A percentile compares a stretch with the other conserved stretches of the same genome.
These are phyloP conservation scores for Diaporthe sp. DNA, from an alignment of 2,329 filamentous ascomycete species.

Conservation along the genomic window DNA sequence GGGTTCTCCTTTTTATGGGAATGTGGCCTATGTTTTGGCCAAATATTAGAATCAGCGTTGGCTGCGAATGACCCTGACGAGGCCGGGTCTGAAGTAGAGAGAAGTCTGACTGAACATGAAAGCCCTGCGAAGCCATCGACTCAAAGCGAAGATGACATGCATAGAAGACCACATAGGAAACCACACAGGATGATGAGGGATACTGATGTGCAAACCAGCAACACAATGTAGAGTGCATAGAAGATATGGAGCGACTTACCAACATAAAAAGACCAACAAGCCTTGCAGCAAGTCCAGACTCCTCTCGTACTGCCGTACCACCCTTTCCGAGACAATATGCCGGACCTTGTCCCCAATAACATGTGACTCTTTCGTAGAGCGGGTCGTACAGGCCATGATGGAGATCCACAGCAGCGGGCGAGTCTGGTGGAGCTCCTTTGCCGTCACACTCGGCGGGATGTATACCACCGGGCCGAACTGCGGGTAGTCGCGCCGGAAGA, in stretches of 20 bases:
- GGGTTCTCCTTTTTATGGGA: conserved; percentile 57
- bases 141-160: rapidly evolving
- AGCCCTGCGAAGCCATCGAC: not conserved
- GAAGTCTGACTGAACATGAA: not conserved
- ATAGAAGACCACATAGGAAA: too few relatives aligned
- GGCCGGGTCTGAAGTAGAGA: not conserved
- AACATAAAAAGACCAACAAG: conserved; percentile 60
- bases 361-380: conserved; percentile 56
- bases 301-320: conserved; percentile 64
- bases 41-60: conserved; percentile 23
- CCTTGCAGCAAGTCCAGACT: conserved; percentile 67
- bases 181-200: too few relatives aligned
- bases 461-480: conserved; percentile 61
- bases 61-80: not conserved
- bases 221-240: not conserved
- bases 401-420: conserved; percentile 65
- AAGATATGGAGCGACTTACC: conserved; percentile 51
- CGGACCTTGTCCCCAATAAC: conserved; percentile 58
- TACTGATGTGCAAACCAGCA: not conserved
- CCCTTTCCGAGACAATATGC: conserved; percentile 59
- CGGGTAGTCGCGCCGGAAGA: conserved; percentile 57
- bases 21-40: conserved; percentile 51
- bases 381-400: conserved; percentile 62
- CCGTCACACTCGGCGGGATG: conserved; percentile 53
- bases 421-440: conserved; percentile 54